These are phyloP conservation scores for Fusarium humuli DNA, from an alignment of 2,329 filamentous ascomycete species.

Conservation along the genomic window DNA sequence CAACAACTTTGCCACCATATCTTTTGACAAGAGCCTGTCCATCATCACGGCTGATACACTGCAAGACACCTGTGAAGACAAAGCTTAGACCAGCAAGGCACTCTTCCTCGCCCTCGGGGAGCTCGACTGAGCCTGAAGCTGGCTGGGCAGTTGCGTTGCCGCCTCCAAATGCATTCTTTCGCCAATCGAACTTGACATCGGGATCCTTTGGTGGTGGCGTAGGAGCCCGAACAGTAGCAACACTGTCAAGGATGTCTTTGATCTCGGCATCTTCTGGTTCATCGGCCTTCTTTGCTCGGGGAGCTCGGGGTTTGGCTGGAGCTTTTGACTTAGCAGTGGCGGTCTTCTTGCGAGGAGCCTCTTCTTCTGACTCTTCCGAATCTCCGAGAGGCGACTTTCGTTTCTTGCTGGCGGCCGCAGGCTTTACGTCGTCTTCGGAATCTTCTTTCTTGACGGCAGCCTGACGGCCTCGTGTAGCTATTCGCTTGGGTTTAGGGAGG, in stretches of 20 bases:
- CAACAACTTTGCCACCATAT: constrained; percentile 92
- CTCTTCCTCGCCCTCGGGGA: constrained; percentile 87
- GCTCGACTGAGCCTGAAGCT: constrained; percentile 71
- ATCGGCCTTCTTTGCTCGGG: constrained; percentile 73
- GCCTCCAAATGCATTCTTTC: constrained; percentile 67
- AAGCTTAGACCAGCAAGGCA: constrained; percentile 91
- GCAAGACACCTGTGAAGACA: constrained; percentile 92
- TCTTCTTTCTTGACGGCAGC: constrained; percentile 36
- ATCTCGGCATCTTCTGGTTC: constrained; percentile 75
- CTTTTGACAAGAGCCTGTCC: constrained; percentile 88
- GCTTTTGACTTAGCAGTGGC: constrained; percentile 69
- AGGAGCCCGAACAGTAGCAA: constrained; percentile 84
- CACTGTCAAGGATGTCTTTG: constrained; percentile 87
- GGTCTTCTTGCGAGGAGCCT: constrained; percentile 70
- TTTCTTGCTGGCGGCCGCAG: constrained; percentile 59
- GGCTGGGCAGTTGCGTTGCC: constrained; percentile 71
- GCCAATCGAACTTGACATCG: constrained; percentile 83
- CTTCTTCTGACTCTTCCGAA: constrained; percentile 68
- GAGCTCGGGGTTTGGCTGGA: constrained; percentile 68
- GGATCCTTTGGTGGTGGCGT: constrained; percentile 81
- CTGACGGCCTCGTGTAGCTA: constrained; percentile 58
- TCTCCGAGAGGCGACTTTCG: constrained; percentile 68
- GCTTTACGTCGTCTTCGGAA: constrained; percentile 46
- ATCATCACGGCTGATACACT: constrained; percentile 84
- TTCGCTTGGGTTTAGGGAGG: constrained; percentile 69